Conservation (phyloP, 306 rosid species). For the Malus asiatica region DNA sequence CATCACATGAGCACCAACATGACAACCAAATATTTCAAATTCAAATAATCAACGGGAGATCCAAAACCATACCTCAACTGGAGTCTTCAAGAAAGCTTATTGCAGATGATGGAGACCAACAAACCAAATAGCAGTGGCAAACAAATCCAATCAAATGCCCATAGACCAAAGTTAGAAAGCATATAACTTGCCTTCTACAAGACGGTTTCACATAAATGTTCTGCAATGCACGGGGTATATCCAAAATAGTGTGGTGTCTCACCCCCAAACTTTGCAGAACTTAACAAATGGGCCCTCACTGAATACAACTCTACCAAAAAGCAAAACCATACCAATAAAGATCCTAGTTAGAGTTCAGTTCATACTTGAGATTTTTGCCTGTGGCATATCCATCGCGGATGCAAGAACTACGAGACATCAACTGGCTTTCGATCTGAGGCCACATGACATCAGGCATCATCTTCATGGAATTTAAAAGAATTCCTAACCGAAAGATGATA, state of each 20-base stretch:
- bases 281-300: neutral
- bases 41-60: neutral
- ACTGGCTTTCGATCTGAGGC: conserved; percentile 23
- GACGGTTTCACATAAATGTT: neutral
- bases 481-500: conserved; percentile 13
- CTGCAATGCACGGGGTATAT: neutral
- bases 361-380: conserved; percentile 11
- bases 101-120: neutral
- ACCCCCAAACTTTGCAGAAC: neutral
- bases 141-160: no score
- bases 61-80: neutral
- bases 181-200: neutral
- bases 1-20: neutral
- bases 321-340: no score
- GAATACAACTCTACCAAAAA: neutral
- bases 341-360: no score
- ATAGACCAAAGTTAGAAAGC: neutral
- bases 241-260: neutral
- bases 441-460: conserved; percentile 26
- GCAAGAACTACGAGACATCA: conserved; percentile 22
- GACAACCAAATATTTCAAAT: neutral
- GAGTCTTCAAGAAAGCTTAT: neutral
- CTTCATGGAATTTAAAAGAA: conserved; percentile 25
- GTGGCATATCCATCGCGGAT: conserved; percentile 7
- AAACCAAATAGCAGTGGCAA: neutral